Percentiles rank a stretch among this genome's conserved stretches.
phyloP scores from a whole-genome alignment of 2,329 filamentous ascomycete species.

The Alternaria arbusti region DNA sequence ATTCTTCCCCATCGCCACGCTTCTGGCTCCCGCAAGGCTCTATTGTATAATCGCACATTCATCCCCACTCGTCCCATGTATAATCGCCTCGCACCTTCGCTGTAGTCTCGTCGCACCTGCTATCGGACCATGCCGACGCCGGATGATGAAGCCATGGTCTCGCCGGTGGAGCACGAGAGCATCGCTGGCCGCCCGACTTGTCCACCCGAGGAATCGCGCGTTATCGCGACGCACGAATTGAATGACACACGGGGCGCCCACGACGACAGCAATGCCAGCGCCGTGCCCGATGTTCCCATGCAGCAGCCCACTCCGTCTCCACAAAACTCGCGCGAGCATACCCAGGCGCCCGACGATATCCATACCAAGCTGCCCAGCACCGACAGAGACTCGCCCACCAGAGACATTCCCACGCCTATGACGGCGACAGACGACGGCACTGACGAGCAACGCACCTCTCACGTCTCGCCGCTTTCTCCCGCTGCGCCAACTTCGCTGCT shows the following conservation, averaged over 20 bases:
- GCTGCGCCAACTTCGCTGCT: constrained; percentile 31
- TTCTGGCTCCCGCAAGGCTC: constrained; percentile 8
- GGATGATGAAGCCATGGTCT: constrained; percentile 49
- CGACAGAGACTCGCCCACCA: constrained; percentile 41
- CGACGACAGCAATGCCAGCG: constrained; percentile 22
- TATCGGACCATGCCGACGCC: constrained; percentile 58
- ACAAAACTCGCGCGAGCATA: constrained; percentile 29
- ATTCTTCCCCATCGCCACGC: constrained; percentile 15
- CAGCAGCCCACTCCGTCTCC: constrained; percentile 48
- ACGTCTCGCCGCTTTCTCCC: constrained; percentile 42
- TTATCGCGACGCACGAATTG: constrained; percentile 37
- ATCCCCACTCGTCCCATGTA: constrained; percentile 25
- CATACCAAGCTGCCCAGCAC: constrained; percentile 39
- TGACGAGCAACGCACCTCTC: constrained; percentile 45
- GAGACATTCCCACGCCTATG: constrained; percentile 49
- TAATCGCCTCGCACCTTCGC: constrained; percentile 17
- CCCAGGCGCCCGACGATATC: constrained; percentile 24
- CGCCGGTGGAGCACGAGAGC: constrained; percentile 50
- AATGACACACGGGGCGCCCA: constrained; percentile 30
- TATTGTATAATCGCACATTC: constrained; percentile 13
- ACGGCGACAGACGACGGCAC: constrained; percentile 44
- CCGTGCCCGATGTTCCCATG: constrained; percentile 23
- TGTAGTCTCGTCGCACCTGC: constrained; percentile 37
- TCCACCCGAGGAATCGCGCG: constrained; percentile 55
- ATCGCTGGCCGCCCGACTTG: constrained; percentile 56